Evolutionary conservation across 768 basidiomycete genomes (phyloP), one percentile per base, ranked within the genome.

Genomic region (Psilocybe subaeruginosa): DNA sequence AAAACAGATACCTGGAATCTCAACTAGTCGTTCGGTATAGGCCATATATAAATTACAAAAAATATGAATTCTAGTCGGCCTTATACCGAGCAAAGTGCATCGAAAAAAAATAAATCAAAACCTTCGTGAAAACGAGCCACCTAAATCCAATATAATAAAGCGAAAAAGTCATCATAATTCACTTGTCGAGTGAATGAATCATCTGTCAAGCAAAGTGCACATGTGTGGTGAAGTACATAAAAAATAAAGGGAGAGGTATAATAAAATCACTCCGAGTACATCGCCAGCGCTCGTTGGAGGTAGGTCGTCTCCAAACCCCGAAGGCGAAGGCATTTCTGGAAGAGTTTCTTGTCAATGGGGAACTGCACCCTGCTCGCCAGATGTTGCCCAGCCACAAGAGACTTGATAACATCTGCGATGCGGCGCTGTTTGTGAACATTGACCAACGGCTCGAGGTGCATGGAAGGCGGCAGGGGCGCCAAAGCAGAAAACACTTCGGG

Each of bases 381-480:
- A 67, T 94, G 93, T 69, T 94, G 93, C 2, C 91, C 91, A 8
- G 89, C 86, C 7, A 94, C 91, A 57, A 94, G 76, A 6, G 85
- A 82, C 72, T 93, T 92, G 76, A 94, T 91, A 45, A 92, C 88
- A 14, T 83, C 84, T 8, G 93, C 91, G 55, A 92, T 90, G 65
- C 89, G 76, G 37, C 93, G 85, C 70, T 95, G 93, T 74, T 95
- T 94, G 74, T 94, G 91, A 5, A 95, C 89, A 70, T 93, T 95
- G 76, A 95, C 92, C 60, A 95, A 74, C 3, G 93, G 92, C 67
- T 94, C 92, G 30, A 95, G 82, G 62, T 88, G 85, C 80, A 93
- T 91, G n/a, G 84, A 83, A 1, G 85, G 70, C 0, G 92, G 93
- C 3, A 94, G 83, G 7, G 88, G 83, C 3, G 86, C 81, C 5